These are phyloP conservation scores for Pseudogymnoascus sp. DNA, from an alignment of 2,329 filamentous ascomycete species.

Conservation along the genomic window DNA sequence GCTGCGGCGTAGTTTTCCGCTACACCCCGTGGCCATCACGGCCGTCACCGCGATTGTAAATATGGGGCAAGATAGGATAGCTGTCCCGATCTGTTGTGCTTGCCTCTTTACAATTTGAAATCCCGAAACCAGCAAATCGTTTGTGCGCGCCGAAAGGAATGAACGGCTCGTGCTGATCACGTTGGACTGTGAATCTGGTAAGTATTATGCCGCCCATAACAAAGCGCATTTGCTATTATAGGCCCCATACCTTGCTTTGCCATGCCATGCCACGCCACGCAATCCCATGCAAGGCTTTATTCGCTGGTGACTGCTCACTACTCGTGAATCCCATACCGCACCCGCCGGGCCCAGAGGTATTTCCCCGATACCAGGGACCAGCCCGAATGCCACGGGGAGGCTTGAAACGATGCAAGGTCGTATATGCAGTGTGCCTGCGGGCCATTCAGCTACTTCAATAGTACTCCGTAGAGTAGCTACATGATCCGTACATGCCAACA, in stretches of 20 bases:
- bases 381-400: constrained; percentile 1
- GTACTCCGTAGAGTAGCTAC: not conserved
- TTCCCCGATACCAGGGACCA: constrained; percentile 4
- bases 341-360: not conserved
- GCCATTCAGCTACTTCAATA: not conserved
- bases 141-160: not conserved
- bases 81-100: not conserved
- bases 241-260: not conserved
- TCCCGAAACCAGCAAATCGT: not conserved
- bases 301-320: not conserved
- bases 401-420: not conserved
- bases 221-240: not conserved
- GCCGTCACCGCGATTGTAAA: not conserved
- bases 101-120: not conserved
- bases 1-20: too few relatives aligned
- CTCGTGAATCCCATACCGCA: not conserved
- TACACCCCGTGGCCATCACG: too few relatives aligned
- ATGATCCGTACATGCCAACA: not conserved
- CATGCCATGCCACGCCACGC: constrained; percentile 1
- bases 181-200: not conserved
- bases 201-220: not conserved
- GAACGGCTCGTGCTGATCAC: not conserved
- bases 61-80: not conserved
- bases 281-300: not conserved
- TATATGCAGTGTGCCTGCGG: not conserved